phyloP scores from a whole-genome alignment of 2,329 filamentous ascomycete species.

The Aspergillus melleus region DNA sequence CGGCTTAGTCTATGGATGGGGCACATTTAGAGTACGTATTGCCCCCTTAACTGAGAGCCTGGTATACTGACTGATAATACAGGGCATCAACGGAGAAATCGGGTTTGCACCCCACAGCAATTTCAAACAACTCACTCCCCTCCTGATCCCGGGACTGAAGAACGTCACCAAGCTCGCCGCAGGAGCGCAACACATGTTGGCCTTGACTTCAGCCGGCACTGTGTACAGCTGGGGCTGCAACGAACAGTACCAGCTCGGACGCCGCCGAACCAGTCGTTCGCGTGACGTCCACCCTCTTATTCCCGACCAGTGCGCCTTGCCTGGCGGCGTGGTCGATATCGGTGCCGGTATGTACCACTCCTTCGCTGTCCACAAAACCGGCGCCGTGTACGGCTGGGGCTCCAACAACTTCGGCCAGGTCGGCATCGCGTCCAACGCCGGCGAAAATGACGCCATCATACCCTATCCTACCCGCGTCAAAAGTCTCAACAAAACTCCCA shows the following conservation, averaged over 20 bases:
- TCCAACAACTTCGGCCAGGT: constrained; percentile 79
- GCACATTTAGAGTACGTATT: constrained; percentile 68
- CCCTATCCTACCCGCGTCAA: constrained; percentile 13
- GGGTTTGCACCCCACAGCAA: constrained; percentile 51
- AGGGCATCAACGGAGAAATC: constrained; percentile 59
- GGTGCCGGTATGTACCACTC: constrained; percentile 43
- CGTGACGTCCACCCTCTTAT: constrained; percentile 48
- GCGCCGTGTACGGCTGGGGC: constrained; percentile 66
- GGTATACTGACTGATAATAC: constrained; percentile 19
- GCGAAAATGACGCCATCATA: constrained; percentile 48
- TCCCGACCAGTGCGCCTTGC: constrained; percentile 53
- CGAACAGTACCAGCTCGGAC: constrained; percentile 69
- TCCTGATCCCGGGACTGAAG: constrained; percentile 56
- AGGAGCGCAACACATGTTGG: constrained; percentile 71
- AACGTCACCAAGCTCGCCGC: constrained; percentile 65
- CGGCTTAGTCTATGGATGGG: constrained; percentile 79
- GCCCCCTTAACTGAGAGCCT: not conserved
- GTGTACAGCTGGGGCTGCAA: constrained; percentile 72
- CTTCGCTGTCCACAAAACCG: constrained; percentile 44
- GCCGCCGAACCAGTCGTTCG: constrained; percentile 58
- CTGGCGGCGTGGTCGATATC: constrained; percentile 50
- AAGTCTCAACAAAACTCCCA: constrained; percentile 3
- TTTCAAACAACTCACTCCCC: constrained; percentile 39
- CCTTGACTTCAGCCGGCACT: constrained; percentile 63
- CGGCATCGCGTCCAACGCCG: constrained; percentile 61